These are phyloP conservation scores for Plasmodiophora brassicae DNA, from an alignment of 208 protist species.

Conservation along the genomic window DNA sequence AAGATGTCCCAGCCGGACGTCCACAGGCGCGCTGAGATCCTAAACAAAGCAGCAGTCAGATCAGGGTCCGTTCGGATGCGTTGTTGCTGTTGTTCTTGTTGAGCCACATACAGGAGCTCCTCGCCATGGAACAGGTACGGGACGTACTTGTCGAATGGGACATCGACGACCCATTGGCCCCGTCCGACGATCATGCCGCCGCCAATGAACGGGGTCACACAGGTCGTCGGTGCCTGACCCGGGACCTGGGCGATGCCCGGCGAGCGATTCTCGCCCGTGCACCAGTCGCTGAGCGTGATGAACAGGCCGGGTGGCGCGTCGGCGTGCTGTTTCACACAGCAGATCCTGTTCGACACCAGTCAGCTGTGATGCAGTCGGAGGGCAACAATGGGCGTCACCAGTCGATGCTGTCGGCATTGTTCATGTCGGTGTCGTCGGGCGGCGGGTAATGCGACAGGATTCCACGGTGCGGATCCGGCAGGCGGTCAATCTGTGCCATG, in stretches of 20 bases:
- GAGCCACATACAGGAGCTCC: background rate
- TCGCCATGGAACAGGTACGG: conserved; percentile 17
- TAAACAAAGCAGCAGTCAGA: background rate
- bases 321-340: background rate
- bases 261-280: background rate
- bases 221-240: background rate
- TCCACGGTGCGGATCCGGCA: background rate
- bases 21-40: background rate
- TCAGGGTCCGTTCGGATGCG: no score
- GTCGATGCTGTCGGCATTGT: no score
- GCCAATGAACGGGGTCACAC: conserved; percentile 11
- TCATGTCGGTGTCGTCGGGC: background rate
- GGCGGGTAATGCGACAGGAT: conserved; percentile 7
- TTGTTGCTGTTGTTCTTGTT: no score
- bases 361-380: no score
- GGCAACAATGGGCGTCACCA: no score
- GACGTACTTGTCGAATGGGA: background rate
- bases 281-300: background rate
- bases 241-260: background rate
- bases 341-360: background rate
- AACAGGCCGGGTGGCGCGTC: conserved; percentile 3
- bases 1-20: conserved; percentile 25
- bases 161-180: background rate
- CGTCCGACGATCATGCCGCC: background rate
- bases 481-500: background rate